Conservation (phyloP, 2,329 filamentous ascomycete genomes). For the Colletotrichum sp. region DNA sequence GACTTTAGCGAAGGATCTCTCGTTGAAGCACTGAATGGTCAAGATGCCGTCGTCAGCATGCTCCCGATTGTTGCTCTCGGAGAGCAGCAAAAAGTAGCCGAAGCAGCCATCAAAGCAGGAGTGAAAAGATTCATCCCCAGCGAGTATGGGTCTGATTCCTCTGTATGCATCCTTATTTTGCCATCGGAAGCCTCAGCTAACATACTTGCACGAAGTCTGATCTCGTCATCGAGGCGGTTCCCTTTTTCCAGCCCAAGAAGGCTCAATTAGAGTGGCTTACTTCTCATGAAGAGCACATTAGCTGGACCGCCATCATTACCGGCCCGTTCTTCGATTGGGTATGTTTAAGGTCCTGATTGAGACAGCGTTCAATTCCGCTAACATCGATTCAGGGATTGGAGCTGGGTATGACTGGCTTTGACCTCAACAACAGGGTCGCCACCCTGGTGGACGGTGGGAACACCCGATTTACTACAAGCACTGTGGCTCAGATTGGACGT, state of each 20-base stretch:
- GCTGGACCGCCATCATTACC: conserved; percentile 56
- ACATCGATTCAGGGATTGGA: background rate
- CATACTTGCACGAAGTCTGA: background rate
- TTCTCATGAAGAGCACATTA: conserved; percentile 39
- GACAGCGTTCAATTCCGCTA: background rate
- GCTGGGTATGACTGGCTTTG: conserved; percentile 48
- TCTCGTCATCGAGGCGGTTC: background rate
- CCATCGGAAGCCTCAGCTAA: background rate
- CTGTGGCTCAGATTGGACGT: conserved; percentile 13
- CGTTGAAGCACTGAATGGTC: conserved; percentile 2
- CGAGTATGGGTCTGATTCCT: conserved; percentile 50
- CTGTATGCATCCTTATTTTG: conserved; percentile 27
- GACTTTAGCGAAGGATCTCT: background rate
- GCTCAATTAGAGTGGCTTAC: conserved; percentile 25
- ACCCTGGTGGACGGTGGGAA: conserved; percentile 21
- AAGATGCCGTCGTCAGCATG: conserved; percentile 38
- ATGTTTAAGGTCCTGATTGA: background rate
- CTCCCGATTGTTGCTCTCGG: conserved; percentile 32
- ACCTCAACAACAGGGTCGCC: conserved; percentile 41
- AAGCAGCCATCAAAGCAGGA: conserved; percentile 56
- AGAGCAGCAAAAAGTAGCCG: conserved; percentile 45
- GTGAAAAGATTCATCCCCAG: conserved; percentile 58
- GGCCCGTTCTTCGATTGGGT: conserved; percentile 60
- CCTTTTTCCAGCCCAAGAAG: background rate
- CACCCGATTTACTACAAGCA: conserved; percentile 13